Evolutionary conservation across 2,329 filamentous ascomycete genomes (phyloP), one percentile per base, ranked within the genome.

Genomic region (Xylariaceae sp.): DNA sequence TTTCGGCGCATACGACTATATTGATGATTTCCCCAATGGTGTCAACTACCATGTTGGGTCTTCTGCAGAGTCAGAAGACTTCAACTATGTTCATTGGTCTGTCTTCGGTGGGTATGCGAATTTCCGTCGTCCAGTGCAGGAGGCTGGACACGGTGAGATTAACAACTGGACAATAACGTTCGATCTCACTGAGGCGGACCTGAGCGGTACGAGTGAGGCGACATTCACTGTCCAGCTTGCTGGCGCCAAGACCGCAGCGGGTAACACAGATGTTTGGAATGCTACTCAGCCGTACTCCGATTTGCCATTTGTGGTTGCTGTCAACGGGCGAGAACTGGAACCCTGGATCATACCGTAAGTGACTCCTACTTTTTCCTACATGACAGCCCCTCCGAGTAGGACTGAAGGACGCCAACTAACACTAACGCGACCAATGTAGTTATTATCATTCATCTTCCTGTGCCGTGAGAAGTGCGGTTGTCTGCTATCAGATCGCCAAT

Each of bases 71-170:
- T 68, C 68, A 0, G 64, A 67, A 12, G 80, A 83, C 59, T 71
- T 83, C 53, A 87, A 86, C 65, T 85, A 85, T 50, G 78, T 86
- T 6, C 84, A 87, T 62, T 87, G 83, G 84, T 80, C 76, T 50
- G 80, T 83, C 5, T 86, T 83, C 59, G 82, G 82, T 1, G 78
- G 79, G 6, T 70, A 78, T 28, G 79, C 71, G 1, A 78, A 83
- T 64, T 74, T 66, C 13, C 48, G 72, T 3, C 71, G 79, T 1
- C 66, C 71, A 1, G 67, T 74, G 42, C 66, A 73, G 5, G 75
- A 76, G 45, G 68, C 70, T 16, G 57, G 56, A 17, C 73, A 73
- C 56, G 66, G 69, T 18, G 67, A 75, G 47, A 73, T 82, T 22
- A 82, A 82, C 63, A 82, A 84, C 64, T 84, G 81, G 82, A 84